Evolutionary conservation across 2,329 filamentous ascomycete genomes (phyloP), one percentile per base, ranked within the genome.

Genomic region (Diaporthe humulicola): DNA sequence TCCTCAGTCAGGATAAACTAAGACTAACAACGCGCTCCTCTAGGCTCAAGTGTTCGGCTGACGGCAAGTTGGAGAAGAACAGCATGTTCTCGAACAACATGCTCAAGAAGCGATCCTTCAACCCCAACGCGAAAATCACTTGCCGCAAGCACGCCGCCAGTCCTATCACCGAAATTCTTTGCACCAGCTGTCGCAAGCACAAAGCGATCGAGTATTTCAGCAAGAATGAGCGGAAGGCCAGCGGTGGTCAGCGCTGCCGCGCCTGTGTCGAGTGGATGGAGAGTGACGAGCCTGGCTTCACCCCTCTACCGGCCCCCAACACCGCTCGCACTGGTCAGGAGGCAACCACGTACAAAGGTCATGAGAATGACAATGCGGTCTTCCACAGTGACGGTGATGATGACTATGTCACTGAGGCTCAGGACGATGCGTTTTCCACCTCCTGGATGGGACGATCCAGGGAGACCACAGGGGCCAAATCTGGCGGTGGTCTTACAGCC

Each of bases 121-220:
- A 64, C n/a, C 50, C 36, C n/a, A 69, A 42, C 2, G 40, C 28
- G 25, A n/a, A 36, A 15, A 42, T 76, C 25, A 69, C 60, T 17
- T 76, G 74, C 30, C 73, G 73, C 40, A 76, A 76, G 74, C 74
- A 76, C 40, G 45, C 70, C 45, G 48, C 42, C 2, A 61, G 54
- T 22, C 15, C 56, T n/a, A 10, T 28, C 19, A 25, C 56, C 38
- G 74, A 76, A 61, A 17, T 76, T 17, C 54, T 50, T 8, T 76
- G 74, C 56, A 52, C 28, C 60, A 60, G 30, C 30, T 76, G 74
- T 30, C 50, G 56, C 60, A 52, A 69, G 69, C 36, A 42, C 22
- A 74, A 70, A 28, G 36, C 61, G 1, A 30, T 69, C 15, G 38
- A 57, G 0, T 50, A 19, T 8, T 76, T 76, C 69, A 76, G 74